phyloP scores from a whole-genome alignment of 2,329 filamentous ascomycete species.

The Aspergillus bombycis region DNA sequence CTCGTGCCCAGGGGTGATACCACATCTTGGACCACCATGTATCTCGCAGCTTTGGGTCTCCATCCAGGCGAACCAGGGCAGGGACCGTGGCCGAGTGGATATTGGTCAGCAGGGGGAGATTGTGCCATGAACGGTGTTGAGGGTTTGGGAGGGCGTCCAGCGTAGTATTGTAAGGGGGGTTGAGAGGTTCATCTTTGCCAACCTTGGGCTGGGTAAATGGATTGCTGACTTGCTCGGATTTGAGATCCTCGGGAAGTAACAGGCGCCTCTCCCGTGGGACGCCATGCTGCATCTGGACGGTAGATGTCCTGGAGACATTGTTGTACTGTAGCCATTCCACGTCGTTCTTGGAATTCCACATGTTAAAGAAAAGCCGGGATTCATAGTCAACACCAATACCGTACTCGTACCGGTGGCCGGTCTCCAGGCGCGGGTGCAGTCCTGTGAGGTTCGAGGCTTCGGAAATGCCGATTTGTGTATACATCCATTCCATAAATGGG shows the following conservation, averaged over 20 bases:
- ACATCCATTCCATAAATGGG: slow-evolving; percentile 43
- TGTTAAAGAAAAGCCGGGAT: slow-evolving; percentile 54
- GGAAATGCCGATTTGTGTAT: slow-evolving; percentile 41
- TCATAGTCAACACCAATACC: slow-evolving; percentile 57
- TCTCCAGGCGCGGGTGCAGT: slow-evolving; percentile 36
- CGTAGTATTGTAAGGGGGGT: slow-evolving; percentile 38
- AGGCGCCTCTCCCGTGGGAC: slow-evolving; percentile 44
- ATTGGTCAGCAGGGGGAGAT: slow-evolving; percentile 52
- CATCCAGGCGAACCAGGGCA: slow-evolving; percentile 47
- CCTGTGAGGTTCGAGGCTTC: slow-evolving; percentile 41
- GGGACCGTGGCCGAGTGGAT: slow-evolving; percentile 52
- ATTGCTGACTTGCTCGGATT: slow-evolving; percentile 28
- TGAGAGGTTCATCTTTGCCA: slow-evolving; percentile 28
- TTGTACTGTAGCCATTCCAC: slow-evolving; percentile 46
- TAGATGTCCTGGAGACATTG: slow-evolving; percentile 40
- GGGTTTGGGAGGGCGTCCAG: slow-evolving; percentile 50
- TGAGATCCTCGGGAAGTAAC: slow-evolving; percentile 42
- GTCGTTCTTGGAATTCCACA: slow-evolving; percentile 42
- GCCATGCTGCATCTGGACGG: slow-evolving; percentile 38
- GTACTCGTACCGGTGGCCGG: slow-evolving; percentile 51
- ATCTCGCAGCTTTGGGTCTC: slow-evolving; percentile 34
- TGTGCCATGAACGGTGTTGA: slow-evolving; percentile 44
- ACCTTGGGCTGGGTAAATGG: slow-evolving; percentile 40
- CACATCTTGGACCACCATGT: slow-evolving; percentile 52
- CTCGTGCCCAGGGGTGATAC: slow-evolving; percentile 53